Percentiles rank a stretch among this genome's conserved stretches.
Evolutionary conservation across 495 filamentous ascomycete genomes (phyloP).

Genomic region (Tirmania nivea): DNA sequence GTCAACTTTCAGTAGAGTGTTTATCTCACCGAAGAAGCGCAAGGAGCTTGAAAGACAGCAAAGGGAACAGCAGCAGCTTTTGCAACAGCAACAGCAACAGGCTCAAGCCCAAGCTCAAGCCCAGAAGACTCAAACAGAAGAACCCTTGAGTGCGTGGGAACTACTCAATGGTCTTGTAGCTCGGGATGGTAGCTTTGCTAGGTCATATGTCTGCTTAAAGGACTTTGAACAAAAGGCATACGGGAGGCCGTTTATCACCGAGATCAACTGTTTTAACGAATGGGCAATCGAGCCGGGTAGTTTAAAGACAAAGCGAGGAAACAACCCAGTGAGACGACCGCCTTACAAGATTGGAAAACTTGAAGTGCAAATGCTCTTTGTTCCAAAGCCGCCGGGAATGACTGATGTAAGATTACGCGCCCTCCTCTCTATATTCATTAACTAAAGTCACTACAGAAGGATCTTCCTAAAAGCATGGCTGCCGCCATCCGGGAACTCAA

Average conservation of each 20-base stretch:
- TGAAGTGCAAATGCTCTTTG: slow-evolving; percentile 77
- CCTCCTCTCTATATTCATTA: not conserved
- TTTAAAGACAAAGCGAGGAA: slow-evolving; percentile 70
- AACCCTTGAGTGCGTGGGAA: slow-evolving; percentile 54
- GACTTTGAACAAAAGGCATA: slow-evolving; percentile 73
- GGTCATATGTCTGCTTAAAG: slow-evolving; percentile 78
- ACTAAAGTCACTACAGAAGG: slow-evolving; percentile 25
- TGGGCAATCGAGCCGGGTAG: slow-evolving; percentile 78
- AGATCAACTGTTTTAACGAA: slow-evolving; percentile 89
- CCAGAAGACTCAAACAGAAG: slow-evolving; percentile 42
- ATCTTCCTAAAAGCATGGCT: slow-evolving; percentile 98
- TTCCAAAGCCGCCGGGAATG: slow-evolving; percentile 74
- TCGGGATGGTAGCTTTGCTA: slow-evolving; percentile 76
- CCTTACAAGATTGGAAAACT: slow-evolving; percentile 91
- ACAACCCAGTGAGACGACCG: slow-evolving; percentile 41
- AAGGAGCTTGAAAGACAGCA: slow-evolving; percentile 64
- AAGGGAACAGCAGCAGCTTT: slow-evolving; percentile 28
- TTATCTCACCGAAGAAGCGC: slow-evolving; percentile 82
- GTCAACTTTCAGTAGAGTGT: slow-evolving; percentile 75
- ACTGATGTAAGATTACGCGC: slow-evolving; percentile 34
- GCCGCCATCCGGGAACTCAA: slow-evolving; percentile 78
- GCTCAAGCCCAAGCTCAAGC: slow-evolving; percentile 46
- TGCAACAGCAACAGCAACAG: slow-evolving; percentile 47
- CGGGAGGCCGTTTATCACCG: slow-evolving; percentile 65
- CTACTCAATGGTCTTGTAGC: slow-evolving; percentile 66